Conservation (phyloP, 495 filamentous ascomycete genomes). For the Penicillium goetzii region DNA sequence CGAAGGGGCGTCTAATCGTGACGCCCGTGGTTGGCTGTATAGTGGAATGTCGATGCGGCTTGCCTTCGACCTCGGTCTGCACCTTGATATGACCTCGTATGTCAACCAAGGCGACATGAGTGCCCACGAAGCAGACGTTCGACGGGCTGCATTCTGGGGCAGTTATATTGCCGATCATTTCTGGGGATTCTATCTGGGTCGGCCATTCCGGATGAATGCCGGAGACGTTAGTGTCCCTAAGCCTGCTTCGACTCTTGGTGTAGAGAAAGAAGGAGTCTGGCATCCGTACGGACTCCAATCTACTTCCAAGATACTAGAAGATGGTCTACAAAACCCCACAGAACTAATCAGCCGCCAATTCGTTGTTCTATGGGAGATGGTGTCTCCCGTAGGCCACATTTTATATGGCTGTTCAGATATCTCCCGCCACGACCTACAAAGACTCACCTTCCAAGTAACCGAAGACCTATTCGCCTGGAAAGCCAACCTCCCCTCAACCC, state of each 20-base stretch:
- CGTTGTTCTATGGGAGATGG: constrained; percentile 53
- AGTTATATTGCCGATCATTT: constrained; percentile 55
- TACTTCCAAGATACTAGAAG: constrained; percentile 22
- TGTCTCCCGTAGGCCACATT: constrained; percentile 53
- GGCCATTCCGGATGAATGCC: constrained; percentile 51
- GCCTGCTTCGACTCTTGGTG: constrained; percentile 41
- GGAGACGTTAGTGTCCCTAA: constrained; percentile 51
- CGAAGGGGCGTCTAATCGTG: constrained; percentile 50
- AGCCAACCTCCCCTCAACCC: constrained; percentile 44
- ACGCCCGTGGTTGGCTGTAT: constrained; percentile 57
- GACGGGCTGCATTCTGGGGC: constrained; percentile 53
- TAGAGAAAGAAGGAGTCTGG: constrained; percentile 46
- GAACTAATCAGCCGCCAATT: constrained; percentile 51
- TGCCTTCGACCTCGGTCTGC: constrained; percentile 53
- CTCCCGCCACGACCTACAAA: constrained; percentile 49
- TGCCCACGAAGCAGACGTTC: constrained; percentile 47
- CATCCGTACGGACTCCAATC: constrained; percentile 47
- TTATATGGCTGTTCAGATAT: constrained; percentile 55
- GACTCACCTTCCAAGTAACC: constrained; percentile 46
- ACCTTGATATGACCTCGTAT: constrained; percentile 53
- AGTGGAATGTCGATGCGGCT: constrained; percentile 58
- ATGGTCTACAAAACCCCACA: constrained; percentile 40
- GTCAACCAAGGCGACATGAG: constrained; percentile 50
- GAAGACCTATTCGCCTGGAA: constrained; percentile 54
- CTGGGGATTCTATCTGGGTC: constrained; percentile 54